Evolutionary conservation across 164 flowering plant species (phyloP), one percentile per base, ranked within the genome.

Genomic region (Tetracentron sinense): DNA sequence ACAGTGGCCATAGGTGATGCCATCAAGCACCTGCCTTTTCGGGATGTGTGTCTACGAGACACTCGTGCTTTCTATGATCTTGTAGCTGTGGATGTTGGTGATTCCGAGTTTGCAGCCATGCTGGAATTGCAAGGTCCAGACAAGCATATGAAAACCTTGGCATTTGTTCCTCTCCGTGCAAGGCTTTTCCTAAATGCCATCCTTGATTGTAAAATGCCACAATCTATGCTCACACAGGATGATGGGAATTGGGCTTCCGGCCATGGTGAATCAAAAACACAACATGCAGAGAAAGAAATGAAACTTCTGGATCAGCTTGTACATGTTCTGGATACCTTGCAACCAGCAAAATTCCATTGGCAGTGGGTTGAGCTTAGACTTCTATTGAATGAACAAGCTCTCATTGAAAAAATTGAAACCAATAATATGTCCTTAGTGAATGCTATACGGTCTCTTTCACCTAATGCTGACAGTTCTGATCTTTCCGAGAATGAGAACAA

Each of bases 301-400:
- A 92, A 86, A 75, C 93, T 85, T 79, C 61, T 68, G 50, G 88
- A 87, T 67, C 87, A 84, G 80, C 82, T 95, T 68, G 89, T 92
- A 17, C 78, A 83, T 75, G 89, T 83, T 58, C 69, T 95, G 65
- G 92, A 95, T 67, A 75, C 85, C 4, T 62, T 95, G 73, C 99
- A 95, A 53, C 97, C 94, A 55, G 97, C 98, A 54, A 92, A 85
- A 65, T 90, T 95, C 68, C 98, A 95, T 72, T 95, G 99, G 99
- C 99, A 95, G 69, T 95, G 99, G 99, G 81, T 95, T 60, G 97
- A 92, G 80, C 85, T 95, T 54, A 81, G 98, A 82, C 90, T 95
- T 29, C 86, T 95, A 47, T 75, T 95, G 55, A 92, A 91, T 71
- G 99, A 95, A 69, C 99, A 88, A 76, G 88, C 88, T 42, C 77